Base-by-base conservation (phyloP, 306 rosid genomes). In the Vicia sativa region DNA sequence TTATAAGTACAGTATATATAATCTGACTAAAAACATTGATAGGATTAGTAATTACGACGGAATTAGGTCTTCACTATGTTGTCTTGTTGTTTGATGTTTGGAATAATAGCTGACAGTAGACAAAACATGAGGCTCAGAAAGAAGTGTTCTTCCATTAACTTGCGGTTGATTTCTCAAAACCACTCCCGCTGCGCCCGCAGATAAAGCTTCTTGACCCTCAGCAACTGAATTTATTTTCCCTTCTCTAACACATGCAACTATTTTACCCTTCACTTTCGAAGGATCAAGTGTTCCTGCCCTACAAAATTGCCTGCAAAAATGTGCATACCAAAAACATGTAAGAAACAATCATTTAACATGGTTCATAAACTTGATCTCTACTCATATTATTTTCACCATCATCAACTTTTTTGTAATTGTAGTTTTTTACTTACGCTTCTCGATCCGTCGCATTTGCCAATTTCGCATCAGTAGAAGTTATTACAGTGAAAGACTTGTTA, bases 161-260 rank as follows among this genome's bases (percentile, higher is more conserved):
- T 2, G 0, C 34, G 21, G 12, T 48, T 52, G 72, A 43, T 89
- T 84, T 9, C 31, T 65, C 44, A 89, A 50, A 68, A 89, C 52
- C 84, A 89, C 70, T 37, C 88, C 96, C 3, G 46, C 79, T 7
- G 85, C 91, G 0, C 96, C 96, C 1, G 89, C 89, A 18, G 21
- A 37, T 16, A 9, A 9, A 11, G 80, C 88, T 31, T 62, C 44
- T 3, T 41, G 34, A 10, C 92, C 87, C 56, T 86, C 84, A 3
- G 45, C 67, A 4, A 77, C 73, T 64, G 71, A 46, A 78, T 85
- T 89, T 66, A 43, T 78, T 43, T 42, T 80, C 2, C 77, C 62
- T 1, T 82, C 92, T 19, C 88, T 49, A 15, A 45, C 9, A 15
- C 90, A 89, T 7, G 65, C 64, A 72, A 86, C 61, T 38, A 89